Percentiles rank a stretch among this genome's conserved stretches.
Evolutionary conservation across 2,329 filamentous ascomycete species (phyloP).

Genomic region (Akanthomyces uredinophilus): DNA sequence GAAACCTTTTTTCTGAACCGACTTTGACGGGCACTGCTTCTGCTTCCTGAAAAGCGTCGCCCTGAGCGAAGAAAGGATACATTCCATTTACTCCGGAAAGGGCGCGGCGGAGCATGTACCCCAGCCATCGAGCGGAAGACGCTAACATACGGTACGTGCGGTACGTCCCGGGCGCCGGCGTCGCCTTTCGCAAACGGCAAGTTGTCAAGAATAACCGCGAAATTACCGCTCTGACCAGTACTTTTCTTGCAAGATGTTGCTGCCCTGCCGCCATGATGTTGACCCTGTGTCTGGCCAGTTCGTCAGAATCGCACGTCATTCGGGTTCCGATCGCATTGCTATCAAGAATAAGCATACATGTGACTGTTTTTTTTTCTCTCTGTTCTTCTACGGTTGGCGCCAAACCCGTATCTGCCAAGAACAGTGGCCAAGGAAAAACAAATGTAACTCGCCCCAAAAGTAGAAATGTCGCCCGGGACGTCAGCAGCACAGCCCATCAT

Average conservation of each 20-base stretch:
- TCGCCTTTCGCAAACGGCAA: constrained; percentile 1
- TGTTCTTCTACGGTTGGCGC: no score
- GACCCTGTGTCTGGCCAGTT: not conserved
- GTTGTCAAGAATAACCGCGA: constrained; percentile 10
- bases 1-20: no score
- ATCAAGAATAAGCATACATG: no score
- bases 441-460: not conserved
- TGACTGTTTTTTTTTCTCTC: no score
- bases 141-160: constrained; percentile 6
- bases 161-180: constrained; percentile 7
- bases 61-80: not conserved
- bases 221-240: not conserved
- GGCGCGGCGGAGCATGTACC: not conserved
- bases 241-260: not conserved
- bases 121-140: not conserved
- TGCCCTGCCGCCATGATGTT: not conserved
- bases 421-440: not conserved
- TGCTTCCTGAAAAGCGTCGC: no score
- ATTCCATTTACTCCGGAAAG: not conserved
- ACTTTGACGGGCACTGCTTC: no score
- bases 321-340: no score
- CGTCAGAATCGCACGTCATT: not conserved
- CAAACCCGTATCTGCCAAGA: no score
- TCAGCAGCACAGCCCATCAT: not conserved
- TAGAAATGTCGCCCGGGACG: not conserved